Evolutionary conservation across 176 grass and related monocot genomes (phyloP), one percentile per base, ranked within the genome.

Genomic region (Melocanna baccifera): DNA sequence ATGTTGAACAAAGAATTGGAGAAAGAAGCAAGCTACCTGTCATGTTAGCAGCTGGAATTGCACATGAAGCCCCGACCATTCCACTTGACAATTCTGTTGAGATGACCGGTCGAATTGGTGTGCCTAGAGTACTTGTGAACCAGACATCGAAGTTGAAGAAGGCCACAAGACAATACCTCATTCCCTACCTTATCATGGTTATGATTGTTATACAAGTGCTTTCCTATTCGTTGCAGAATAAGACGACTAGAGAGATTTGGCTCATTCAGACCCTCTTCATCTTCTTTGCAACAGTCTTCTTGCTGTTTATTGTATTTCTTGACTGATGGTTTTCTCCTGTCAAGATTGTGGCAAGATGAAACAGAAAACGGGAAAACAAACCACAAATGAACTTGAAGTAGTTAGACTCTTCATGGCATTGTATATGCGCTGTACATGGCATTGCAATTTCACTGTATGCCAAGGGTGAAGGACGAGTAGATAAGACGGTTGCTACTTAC

Each of bases 1-100:
- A 88, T 88, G 37, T 84, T 46, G 67, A 88, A 67, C 87, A 88
- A 88, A 73, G 57, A 84, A 88, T 84, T 6, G 26, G 58, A 34
- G 81, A 88, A 57, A 75, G 29, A 78, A 67, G 47, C 26, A 56
- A 70, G 42, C 2, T 36, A 22, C 16, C 36, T 73, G 55, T 19
- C 40, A 16, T 62, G 7, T 43, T 11, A 77, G 30, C 11, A 78
- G 30, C 52, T 77, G 66, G 46, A n/a, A 73, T 73, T 79, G 23
- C 34, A 32, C 57, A 28, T 3, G 67, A 71, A 72, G 41, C 34
- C 3, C 19, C 10, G 23, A 67, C 18, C 4, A 57, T 73, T 88
- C 23, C 73, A 78, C 30, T 79, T 37, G 58, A 12, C 9, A 73
- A 56, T 29, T 73, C 46, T 79, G 23, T 72, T 36, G 34, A 22